A percentile compares a stretch with the other conserved stretches of the same genome.
These are phyloP conservation scores for Millerago galiae DNA, from an alignment of 805 yeast genomes.

Conservation along the genomic window DNA sequence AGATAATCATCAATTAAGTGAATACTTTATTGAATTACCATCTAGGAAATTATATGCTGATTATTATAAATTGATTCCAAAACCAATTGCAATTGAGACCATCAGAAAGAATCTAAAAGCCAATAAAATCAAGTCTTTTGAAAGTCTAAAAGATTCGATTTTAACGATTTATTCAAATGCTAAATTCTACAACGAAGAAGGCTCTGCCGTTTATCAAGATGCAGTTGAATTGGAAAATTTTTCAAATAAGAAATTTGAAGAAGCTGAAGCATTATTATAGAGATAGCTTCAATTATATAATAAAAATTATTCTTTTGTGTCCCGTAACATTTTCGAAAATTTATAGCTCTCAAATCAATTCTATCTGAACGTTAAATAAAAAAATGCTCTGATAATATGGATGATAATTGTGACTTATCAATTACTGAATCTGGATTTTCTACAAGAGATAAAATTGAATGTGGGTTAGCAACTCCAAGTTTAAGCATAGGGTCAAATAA, in stretches of 20 bases:
- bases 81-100: constrained; percentile 63
- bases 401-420: neutral
- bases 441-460: neutral
- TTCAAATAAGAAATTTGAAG: constrained; percentile 49
- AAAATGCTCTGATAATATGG: no score
- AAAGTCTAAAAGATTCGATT: constrained; percentile 50
- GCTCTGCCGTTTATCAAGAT: constrained; percentile 77
- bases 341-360: no score
- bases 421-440: no score
- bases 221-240: constrained; percentile 68
- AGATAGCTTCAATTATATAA: neutral
- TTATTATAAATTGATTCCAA: constrained; percentile 51
- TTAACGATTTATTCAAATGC: constrained; percentile 81
- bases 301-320: neutral
- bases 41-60: constrained; percentile 75
- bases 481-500: constrained; percentile 1
- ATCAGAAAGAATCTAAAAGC: constrained; percentile 49
- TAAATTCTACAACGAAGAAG: constrained; percentile 82
- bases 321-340: neutral
- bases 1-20: constrained; percentile 40
- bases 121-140: constrained; percentile 40
- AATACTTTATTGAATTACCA: constrained; percentile 65
- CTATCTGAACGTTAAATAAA: no score
- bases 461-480: constrained; percentile 7
- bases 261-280: constrained; percentile 10